Conservation (phyloP, 1,139 yeast genomes). For the Hemisphaericaspora lyxosophila region DNA sequence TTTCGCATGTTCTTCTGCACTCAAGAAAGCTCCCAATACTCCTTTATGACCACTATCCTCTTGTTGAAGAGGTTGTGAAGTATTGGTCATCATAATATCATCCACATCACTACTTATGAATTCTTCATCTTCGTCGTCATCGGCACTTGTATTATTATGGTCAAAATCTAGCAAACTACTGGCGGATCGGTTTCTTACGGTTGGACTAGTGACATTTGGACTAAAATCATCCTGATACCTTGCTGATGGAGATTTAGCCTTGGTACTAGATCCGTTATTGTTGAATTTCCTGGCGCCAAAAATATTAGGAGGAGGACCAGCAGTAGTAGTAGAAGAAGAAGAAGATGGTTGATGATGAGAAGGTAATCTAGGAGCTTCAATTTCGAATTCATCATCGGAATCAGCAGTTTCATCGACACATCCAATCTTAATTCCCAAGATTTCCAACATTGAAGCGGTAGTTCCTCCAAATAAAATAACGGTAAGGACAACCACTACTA, state of each 20-base stretch:
- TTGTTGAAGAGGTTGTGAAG: neutral
- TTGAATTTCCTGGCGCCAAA: neutral
- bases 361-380: conserved; percentile 67
- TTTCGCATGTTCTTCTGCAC: conserved; percentile 75
- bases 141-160: conserved; percentile 1
- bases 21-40: conserved; percentile 42
- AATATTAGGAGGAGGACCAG: neutral
- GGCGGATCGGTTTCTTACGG: conserved; percentile 2
- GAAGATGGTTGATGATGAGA: no score
- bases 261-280: conserved; percentile 6
- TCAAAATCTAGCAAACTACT: conserved; percentile 1
- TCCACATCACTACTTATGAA: conserved; percentile 40
- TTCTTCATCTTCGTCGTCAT: conserved; percentile 37
- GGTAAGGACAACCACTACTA: conserved; percentile 94
- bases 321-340: no score
- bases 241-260: conserved; percentile 16
- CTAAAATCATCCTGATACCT: conserved; percentile 10
- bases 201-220: conserved; percentile 5
- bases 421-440: conserved; percentile 88
- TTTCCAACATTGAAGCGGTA: conserved; percentile 96
- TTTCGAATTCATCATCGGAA: conserved; percentile 93
- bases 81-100: conserved; percentile 25
- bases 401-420: conserved; percentile 73
- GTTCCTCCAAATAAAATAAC: conserved; percentile 98
- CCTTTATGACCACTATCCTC: conserved; percentile 22